Evolutionary conservation across 1,284 basidiomycete species (phyloP).

Genomic region (Microbotryum silenes-acaulis): DNA sequence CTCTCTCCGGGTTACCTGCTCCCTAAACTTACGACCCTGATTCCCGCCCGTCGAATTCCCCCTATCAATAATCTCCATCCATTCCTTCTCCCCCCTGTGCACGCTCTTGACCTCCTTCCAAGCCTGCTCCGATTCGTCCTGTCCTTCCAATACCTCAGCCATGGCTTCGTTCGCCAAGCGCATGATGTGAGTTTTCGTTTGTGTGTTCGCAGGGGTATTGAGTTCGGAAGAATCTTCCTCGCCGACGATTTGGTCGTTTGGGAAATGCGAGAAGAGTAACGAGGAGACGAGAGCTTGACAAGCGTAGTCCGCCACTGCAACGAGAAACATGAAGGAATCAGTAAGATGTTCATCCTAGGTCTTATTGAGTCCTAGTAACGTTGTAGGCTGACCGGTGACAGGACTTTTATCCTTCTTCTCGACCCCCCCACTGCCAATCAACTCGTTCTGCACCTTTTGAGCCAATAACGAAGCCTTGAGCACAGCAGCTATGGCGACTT

Average conservation of each 20-base stretch:
- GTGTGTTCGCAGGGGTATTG: conserved; percentile 45
- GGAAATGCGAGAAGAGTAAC: conserved; percentile 67
- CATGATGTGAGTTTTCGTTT: conserved; percentile 51
- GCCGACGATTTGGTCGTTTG: conserved; percentile 80
- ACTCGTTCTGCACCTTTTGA: conserved; percentile 74
- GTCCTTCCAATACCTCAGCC: conserved; percentile 33
- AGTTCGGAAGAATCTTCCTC: conserved; percentile 89
- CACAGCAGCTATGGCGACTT: conserved; percentile 77
- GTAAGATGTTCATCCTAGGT: neutral
- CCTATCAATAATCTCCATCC: conserved; percentile 77
- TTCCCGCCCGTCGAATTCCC: conserved; percentile 72
- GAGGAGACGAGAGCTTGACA: conserved; percentile 83
- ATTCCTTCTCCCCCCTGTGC: conserved; percentile 44
- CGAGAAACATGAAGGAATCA: neutral
- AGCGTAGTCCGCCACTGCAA: conserved; percentile 75
- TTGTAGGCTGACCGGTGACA: conserved; percentile 64
- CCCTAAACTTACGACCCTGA: conserved; percentile 57
- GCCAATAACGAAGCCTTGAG: conserved; percentile 68
- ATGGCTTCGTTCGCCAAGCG: conserved; percentile 78
- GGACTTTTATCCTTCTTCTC: conserved; percentile 92
- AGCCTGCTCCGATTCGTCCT: conserved; percentile 38
- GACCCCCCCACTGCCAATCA: conserved; percentile 78
- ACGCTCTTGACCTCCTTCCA: conserved; percentile 49
- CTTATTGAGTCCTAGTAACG: neutral
- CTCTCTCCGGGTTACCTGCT: too few relatives aligned